A percentile compares a stretch with the other conserved stretches of the same genome.
Evolutionary conservation across 208 protist genomes (phyloP).

Genomic region (Crithidia fasciculata): DNA sequence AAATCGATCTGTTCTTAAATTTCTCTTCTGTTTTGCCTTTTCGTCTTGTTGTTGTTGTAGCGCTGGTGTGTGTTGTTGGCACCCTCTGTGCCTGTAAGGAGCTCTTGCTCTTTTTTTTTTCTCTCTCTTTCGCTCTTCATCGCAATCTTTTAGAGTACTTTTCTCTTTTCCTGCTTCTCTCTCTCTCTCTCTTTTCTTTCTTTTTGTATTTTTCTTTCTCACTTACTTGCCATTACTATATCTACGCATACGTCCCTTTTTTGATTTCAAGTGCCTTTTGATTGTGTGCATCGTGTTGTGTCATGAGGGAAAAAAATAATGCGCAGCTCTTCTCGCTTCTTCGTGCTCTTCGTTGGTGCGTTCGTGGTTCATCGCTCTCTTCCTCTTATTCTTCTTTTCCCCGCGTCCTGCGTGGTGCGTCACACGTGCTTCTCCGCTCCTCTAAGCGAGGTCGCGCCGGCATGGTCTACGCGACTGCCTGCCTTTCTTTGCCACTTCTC

Average conservation of each 20-base stretch:
- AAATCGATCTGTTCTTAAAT: background rate
- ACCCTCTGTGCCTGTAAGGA: background rate
- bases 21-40: background rate
- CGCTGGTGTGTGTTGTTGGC: slow-evolving; percentile 5
- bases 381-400: too few species aligned
- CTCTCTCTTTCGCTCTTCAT: slow-evolving; percentile 2
- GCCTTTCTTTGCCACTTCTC: too few species aligned
- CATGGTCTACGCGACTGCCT: too few species aligned
- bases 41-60: background rate
- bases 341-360: too few species aligned
- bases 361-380: too few species aligned
- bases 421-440: too few species aligned
- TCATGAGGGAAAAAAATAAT: too few species aligned
- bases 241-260: background rate
- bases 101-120: background rate
- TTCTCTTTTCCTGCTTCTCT: slow-evolving; percentile 2
- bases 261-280: background rate
- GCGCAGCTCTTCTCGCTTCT: too few species aligned
- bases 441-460: too few species aligned
- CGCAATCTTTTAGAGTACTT: background rate
- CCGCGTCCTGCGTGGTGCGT: too few species aligned
- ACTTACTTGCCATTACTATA: background rate
- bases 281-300: too few species aligned
- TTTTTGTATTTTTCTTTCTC: background rate
- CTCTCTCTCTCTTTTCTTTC: background rate